Evolutionary conservation across 495 filamentous ascomycete genomes (phyloP), one percentile per base, ranked within the genome.

Genomic region (Hypoxylon intermedium): DNA sequence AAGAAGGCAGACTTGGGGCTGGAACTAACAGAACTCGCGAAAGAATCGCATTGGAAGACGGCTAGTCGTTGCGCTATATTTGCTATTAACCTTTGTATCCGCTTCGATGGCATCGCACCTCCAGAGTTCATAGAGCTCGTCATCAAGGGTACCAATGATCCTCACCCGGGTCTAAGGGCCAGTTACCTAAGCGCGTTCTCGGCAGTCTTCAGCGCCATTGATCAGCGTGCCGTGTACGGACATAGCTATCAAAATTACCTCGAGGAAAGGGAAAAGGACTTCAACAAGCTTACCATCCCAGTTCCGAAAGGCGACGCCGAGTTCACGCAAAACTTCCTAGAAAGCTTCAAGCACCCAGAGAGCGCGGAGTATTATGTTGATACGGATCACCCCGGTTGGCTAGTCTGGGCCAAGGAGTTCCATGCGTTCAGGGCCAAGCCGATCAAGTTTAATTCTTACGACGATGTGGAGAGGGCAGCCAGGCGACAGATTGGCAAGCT

Each of bases 1-100:
- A 92, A 89, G 76, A 98, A 97, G 75, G 80, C 87, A 0, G 82
- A 85, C 4, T 76, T 98, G 12, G 90, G 92, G 0, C 75, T 88
- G 52, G 90, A 96, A 65, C 81, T 99, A 33, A 87, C 93, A 2
- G 85, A 90, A 33, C 72, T 91, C 48, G 88, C 90, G 0, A 84
- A 85, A 52, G 81, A 83, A 18, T 89, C 91, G 0, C 95, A 98
- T 69, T 99, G 94, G 94, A 98, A 96, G 80, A 90, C 96, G 59
- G 93, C 92, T 7, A 91, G 85, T 54, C 82, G 94, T 21, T 93
- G 91, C 36, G 90, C 89, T 11, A 89, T 92, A 18, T 93, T 98
- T 61, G 88, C 96, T 12, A 83, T 93, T 55, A 93, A 92, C 53
- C 83, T 96, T 61, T 92, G 90, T 46, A 81, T 97, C 37, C 86